phyloP scores from a whole-genome alignment of 495 filamentous ascomycete species.

The Neurospora sp. region DNA sequence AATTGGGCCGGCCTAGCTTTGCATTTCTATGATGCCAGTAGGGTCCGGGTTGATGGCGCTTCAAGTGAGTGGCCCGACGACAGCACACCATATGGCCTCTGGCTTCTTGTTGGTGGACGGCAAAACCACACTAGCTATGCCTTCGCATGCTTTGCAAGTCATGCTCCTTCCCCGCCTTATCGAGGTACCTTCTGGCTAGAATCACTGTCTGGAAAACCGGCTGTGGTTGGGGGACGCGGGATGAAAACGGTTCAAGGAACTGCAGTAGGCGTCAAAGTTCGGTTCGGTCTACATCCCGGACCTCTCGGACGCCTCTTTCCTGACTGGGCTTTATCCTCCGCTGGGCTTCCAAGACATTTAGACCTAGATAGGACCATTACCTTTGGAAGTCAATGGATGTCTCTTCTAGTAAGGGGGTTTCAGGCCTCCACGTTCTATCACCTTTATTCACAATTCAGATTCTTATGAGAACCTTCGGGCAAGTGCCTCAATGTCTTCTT shows the following conservation, averaged over 20 bases:
- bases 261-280: background rate
- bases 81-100: constrained; percentile 4
- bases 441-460: background rate
- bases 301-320: background rate
- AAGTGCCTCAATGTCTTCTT: background rate
- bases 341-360: background rate
- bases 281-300: background rate
- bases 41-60: constrained; percentile 15
- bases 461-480: background rate
- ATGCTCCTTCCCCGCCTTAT: constrained; percentile 18
- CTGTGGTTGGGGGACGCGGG: background rate
- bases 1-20: constrained; percentile 11
- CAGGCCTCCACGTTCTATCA: background rate
- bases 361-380: background rate
- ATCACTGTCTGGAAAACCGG: background rate
- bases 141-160: constrained; percentile 24
- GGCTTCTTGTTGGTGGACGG: constrained; percentile 9
- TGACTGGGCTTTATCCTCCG: background rate
- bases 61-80: constrained; percentile 13
- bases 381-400: background rate
- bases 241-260: background rate
- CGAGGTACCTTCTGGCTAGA: background rate
- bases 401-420: background rate
- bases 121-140: constrained; percentile 7
- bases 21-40: constrained; percentile 8